Evolutionary conservation across 306 rosid species (phyloP), one percentile per base, ranked within the genome.

Genomic region (Astragalus glycyphyllos): DNA sequence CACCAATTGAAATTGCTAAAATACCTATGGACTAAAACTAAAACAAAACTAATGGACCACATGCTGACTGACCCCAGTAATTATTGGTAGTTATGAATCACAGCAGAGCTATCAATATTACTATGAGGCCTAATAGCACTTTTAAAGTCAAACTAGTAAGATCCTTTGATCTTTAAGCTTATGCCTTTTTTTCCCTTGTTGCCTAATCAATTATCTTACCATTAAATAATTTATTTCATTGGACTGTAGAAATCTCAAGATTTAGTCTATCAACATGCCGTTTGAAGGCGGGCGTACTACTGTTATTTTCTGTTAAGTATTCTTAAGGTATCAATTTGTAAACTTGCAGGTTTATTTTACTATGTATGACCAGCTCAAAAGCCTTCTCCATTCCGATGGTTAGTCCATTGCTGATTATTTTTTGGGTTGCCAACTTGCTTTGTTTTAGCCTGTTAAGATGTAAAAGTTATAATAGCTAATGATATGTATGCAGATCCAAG

Each of bases 311-410:
- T 74, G 9, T 29, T 12, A 29, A 8, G 44, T 17, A 8, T 63
- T 77, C 55, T 55, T 40, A 59, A 34, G 60, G 58, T 64, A 15
- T 75, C 42, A 26, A 38, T 69, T 69, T 63, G 57, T 65, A 58
- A 54, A 54, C 64, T 71, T 75, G 82, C 85, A 89, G 96, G 91
- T 89, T 70, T 91, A 87, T 79, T 89, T 85, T 72, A 85, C 89
- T 10, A 79, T 74, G 50, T 88, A 91, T 72, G 97, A 81, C 68
- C 92, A 91, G 65, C 83, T 91, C 75, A 86, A 88, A 58, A 76
- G 82, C 82, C 53, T 75, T 55, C 90, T 89, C 65, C 73, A 73
- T 71, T 74, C 91, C 58, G 70, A 79, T 65, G 91, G 96, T 88
- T 58, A 81, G 93, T 81, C 79, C 58, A 16, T 76, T 62, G 34